Percentiles rank a stretch among this genome's conserved stretches.
Evolutionary conservation across 2,329 filamentous ascomycete species (phyloP).

Genomic region (Ophiostoma montium): DNA sequence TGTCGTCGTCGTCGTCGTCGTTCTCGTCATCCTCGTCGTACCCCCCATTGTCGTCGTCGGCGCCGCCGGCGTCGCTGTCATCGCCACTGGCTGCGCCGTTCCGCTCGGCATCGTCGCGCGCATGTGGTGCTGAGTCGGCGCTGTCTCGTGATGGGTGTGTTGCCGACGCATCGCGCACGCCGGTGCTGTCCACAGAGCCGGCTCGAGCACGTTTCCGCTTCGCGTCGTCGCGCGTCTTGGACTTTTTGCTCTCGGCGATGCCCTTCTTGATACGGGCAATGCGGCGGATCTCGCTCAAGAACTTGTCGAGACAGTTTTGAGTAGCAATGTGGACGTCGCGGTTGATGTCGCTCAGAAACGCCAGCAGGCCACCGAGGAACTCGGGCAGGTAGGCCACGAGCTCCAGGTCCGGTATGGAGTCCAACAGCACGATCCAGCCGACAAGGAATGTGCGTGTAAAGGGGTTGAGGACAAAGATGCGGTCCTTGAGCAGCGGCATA

Average conservation of each 20-base stretch:
- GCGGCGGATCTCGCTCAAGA: conserved; percentile 84
- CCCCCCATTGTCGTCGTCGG: conserved; percentile 51
- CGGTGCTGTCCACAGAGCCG: conserved; percentile 48
- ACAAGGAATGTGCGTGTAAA: conserved; percentile 93
- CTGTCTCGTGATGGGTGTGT: not conserved
- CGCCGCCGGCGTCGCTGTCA: conserved; percentile 90
- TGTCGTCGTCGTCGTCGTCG: conserved; percentile 45
- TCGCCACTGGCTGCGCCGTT: conserved; percentile 51
- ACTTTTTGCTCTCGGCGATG: conserved; percentile 71
- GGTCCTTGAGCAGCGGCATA: conserved; percentile 83
- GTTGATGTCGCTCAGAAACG: conserved; percentile 84
- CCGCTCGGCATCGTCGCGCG: conserved; percentile 33
- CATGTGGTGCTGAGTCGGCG: too few species aligned
- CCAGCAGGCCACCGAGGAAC: conserved; percentile 78
- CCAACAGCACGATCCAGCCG: conserved; percentile 85
- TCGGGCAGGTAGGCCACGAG: conserved; percentile 85
- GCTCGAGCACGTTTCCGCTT: conserved; percentile 48
- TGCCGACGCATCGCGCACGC: conserved; percentile 44
- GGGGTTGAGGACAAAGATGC: conserved; percentile 87
- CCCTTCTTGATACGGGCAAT: conserved; percentile 88
- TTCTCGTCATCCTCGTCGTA: conserved; percentile 42
- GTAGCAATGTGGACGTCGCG: conserved; percentile 90
- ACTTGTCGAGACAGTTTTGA: conserved; percentile 75
- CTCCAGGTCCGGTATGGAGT: conserved; percentile 93
- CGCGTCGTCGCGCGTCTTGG: conserved; percentile 39